These are phyloP conservation scores for Amylostereum chailletii DNA, from an alignment of 1,284 basidiomycete species.

Conservation along the genomic window DNA sequence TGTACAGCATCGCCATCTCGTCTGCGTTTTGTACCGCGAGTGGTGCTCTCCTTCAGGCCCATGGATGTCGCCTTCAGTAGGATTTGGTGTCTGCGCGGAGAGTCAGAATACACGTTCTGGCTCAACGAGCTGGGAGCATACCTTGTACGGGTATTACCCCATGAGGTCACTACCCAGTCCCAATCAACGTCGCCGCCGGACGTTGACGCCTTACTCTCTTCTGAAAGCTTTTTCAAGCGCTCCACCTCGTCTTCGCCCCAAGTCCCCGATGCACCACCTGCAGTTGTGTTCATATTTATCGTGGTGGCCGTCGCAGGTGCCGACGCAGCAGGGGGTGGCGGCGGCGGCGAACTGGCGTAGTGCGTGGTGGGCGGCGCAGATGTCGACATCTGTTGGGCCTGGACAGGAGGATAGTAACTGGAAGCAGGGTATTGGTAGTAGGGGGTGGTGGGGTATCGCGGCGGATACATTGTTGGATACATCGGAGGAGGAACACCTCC, in stretches of 20 bases:
- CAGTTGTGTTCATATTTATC: slow-evolving; percentile 24
- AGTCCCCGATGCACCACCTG: slow-evolving; percentile 51
- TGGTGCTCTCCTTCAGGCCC: slow-evolving; percentile 65
- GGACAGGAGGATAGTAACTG: slow-evolving; percentile 27
- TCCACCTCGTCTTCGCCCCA: slow-evolving; percentile 74
- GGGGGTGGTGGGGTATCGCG: slow-evolving; percentile 47
- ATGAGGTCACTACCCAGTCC: slow-evolving; percentile 66
- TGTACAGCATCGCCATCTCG: slow-evolving; percentile 32
- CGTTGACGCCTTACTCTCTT: slow-evolving; percentile 44
- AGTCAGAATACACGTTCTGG: not conserved
- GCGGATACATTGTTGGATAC: slow-evolving; percentile 33
- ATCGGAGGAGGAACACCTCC: slow-evolving; percentile 20
- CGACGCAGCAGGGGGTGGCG: not conserved
- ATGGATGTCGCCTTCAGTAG: slow-evolving; percentile 68
- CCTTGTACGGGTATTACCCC: slow-evolving; percentile 66
- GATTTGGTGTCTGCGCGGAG: slow-evolving; percentile 56
- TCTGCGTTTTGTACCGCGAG: slow-evolving; percentile 53
- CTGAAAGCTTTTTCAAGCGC: slow-evolving; percentile 52
- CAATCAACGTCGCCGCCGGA: slow-evolving; percentile 56
- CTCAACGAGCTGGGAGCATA: slow-evolving; percentile 18
- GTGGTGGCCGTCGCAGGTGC: slow-evolving; percentile 15
- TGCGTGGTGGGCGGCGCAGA: slow-evolving; percentile 3
- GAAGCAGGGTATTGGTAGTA: slow-evolving; percentile 43
- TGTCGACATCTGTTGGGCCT: slow-evolving; percentile 10
- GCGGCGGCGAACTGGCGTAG: not conserved